A percentile compares a stretch with the other conserved stretches of the same genome.
Conservation (phyloP, 129 eudicot species). For the Rutidosis leptorrhynchoides region DNA sequence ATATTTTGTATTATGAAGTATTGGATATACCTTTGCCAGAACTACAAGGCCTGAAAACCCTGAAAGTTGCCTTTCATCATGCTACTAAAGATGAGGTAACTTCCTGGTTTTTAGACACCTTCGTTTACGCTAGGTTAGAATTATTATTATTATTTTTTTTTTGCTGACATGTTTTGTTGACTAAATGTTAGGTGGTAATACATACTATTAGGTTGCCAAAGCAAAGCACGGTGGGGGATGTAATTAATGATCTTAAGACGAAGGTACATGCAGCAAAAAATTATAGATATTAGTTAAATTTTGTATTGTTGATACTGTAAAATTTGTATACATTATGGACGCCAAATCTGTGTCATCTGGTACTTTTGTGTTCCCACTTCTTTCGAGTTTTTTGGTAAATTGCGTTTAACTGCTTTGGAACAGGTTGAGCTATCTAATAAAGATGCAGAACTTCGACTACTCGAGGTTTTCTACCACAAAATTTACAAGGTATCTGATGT, state of each 20-base stretch:
- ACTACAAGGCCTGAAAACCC: conserved; percentile 24
- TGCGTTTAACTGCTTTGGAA: background rate
- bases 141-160: too few relatives aligned
- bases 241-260: conserved; percentile 49
- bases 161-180: background rate
- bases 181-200: conserved; percentile 35
- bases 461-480: conserved; percentile 81
- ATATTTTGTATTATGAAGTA: conserved; percentile 65
- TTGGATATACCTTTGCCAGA: conserved; percentile 74
- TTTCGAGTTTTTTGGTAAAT: background rate
- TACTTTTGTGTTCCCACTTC: background rate
- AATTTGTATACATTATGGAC: background rate
- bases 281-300: background rate
- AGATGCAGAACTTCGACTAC: conserved; percentile 74
- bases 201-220: conserved; percentile 14
- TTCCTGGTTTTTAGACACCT: background rate
- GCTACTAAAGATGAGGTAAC: conserved; percentile 63
- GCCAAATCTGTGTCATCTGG: background rate
- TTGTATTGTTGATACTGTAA: background rate
- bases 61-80: conserved; percentile 14
- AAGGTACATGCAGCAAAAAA: conserved; percentile 34
- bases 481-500: conserved; percentile 65
- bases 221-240: conserved; percentile 29
- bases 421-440: conserved; percentile 81
- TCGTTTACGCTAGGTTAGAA: background rate